Base-by-base conservation (phyloP, 352 stramenopile genomes). In the Globisporangium orthogonon region DNA sequence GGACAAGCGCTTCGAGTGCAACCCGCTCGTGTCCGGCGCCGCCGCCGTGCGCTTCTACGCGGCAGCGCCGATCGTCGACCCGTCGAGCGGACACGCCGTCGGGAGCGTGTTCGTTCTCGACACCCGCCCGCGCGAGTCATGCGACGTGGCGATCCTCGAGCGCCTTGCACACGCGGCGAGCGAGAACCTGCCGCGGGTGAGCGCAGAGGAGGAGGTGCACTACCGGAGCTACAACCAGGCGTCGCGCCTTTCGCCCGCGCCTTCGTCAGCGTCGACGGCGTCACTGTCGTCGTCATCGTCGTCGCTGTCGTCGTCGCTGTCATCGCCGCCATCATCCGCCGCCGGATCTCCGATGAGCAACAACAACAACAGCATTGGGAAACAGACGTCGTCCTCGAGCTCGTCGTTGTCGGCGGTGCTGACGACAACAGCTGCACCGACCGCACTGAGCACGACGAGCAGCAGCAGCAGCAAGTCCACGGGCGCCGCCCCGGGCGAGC, bases 31-130 rank as follows among this genome's bases (percentile, higher is more conserved):
- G 1, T 89, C 78, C 1, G 91, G 92, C 18, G 74, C 77, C 31
- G 86, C 91, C 4, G 73, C 86, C 49, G 86, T 98, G 39, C 85
- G 94, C n/a, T 98, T 98, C 63, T 98, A 98, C 70, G 95, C 95
- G 4, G 69, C 76, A 17, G 84, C 80, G 14, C 84, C 84, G 4
- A 87, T 94, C 52, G 50, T 91, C 13, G 73, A 87, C 50, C 75
- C 63, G 1, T 68, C 69, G 45, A 79, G 72, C 5, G 82, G 81
- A 2, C 68, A 86, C 53, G 75, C 71, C 46, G 51, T 94, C 6
- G 84, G 84, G 4, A 89, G 70, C 30, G 79, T 94, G 30, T 94
- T 94, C 61, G 84, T 94, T n/a, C 60, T 94, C 11, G 84, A 94
- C 58, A 89, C 78, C 30, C 79, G 78, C 7, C 77, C 83, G 15